phyloP scores from a whole-genome alignment of 176 grass and related monocot genomes.

The Oryza rufipogon region DNA sequence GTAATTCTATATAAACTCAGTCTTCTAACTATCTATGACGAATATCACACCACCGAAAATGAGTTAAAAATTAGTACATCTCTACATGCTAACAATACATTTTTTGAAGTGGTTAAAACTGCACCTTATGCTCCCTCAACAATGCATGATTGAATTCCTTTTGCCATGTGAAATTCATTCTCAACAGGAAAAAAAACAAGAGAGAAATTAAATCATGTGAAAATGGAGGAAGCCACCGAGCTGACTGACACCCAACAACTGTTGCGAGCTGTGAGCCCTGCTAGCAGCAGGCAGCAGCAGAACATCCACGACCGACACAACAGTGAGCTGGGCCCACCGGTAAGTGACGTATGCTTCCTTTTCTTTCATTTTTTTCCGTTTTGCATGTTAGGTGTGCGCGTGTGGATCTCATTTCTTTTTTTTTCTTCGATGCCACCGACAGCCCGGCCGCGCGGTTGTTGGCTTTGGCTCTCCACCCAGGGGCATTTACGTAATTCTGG shows the following conservation, averaged over 20 bases:
- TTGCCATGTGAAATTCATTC: neutral
- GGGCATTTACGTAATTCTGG: constrained; percentile 2
- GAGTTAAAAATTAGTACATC: no score
- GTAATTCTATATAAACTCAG: no score
- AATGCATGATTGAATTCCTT: neutral
- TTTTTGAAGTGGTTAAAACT: no score
- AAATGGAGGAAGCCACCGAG: neutral
- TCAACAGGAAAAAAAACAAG: no score
- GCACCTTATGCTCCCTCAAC: no score
- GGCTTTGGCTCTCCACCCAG: neutral
- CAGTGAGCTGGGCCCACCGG: neutral
- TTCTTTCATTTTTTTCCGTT: neutral
- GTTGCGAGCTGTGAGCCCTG: neutral
- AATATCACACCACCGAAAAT: no score
- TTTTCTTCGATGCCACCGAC: constrained; percentile 22
- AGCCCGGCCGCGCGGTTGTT: neutral
- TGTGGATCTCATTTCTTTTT: constrained; percentile 7
- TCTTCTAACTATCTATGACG: no score
- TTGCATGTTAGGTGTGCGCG: neutral
- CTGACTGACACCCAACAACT: neutral
- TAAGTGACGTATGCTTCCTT: neutral
- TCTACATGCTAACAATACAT: no score
- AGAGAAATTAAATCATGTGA: neutral
- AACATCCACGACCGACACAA: constrained; percentile 30
- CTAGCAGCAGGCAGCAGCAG: neutral